Conservation (phyloP, 345 rosid genomes). For the Heritiera fomes region DNA sequence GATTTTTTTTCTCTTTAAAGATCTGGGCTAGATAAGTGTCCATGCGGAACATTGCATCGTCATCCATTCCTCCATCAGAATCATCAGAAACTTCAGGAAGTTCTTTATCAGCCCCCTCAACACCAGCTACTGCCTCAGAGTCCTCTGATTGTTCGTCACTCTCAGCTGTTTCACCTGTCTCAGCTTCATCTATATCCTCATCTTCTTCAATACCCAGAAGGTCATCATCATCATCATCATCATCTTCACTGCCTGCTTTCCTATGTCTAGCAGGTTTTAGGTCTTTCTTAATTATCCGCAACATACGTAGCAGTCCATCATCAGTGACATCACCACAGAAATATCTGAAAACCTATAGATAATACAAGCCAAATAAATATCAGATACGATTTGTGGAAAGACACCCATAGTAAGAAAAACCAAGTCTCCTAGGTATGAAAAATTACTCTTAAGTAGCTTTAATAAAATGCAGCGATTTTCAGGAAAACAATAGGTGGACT, state of each 20-base stretch:
- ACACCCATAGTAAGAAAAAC: background rate
- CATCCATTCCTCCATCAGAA: constrained; percentile 92
- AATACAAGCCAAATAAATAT: background rate
- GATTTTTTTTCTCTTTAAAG: constrained; percentile 82
- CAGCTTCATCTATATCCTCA: constrained; percentile 70
- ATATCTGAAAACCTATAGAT: constrained; percentile 72
- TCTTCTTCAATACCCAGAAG: constrained; percentile 73
- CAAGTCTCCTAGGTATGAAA: background rate
- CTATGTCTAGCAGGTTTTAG: constrained; percentile 86
- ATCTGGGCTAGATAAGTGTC: constrained; percentile 85
- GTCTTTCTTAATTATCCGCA: constrained; percentile 84
- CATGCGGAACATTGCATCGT: constrained; percentile 97
- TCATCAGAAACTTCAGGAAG: constrained; percentile 63
- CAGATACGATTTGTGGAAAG: background rate
- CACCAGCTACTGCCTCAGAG: constrained; percentile 59
- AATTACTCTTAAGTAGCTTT: background rate
- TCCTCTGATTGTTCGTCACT: constrained; percentile 83
- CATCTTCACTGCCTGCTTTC: constrained; percentile 57
- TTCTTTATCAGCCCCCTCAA: constrained; percentile 47
- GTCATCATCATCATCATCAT: constrained; percentile 57
- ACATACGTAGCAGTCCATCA: constrained; percentile 75
- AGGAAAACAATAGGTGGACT: background rate
- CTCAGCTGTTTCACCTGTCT: constrained; percentile 66
- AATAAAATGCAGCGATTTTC: background rate
- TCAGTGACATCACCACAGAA: constrained; percentile 72